A percentile compares a stretch with the other conserved stretches of the same genome.
phyloP scores from a whole-genome alignment of 371 early-diverging fungal species.

The Haplosporangium sp. region DNA sequence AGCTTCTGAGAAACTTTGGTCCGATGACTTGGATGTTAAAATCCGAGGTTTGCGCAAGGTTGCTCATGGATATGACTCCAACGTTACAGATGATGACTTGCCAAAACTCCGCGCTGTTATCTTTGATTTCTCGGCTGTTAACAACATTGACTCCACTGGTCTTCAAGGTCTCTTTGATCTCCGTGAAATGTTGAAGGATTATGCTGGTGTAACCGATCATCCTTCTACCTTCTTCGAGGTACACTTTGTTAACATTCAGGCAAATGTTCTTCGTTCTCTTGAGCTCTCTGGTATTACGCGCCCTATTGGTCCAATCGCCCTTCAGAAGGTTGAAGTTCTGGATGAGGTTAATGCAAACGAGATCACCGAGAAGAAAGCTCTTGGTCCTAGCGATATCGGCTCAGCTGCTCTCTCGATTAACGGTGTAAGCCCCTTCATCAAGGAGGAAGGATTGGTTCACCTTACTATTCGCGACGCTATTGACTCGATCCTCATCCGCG shows the following conservation, averaged over 20 bases:
- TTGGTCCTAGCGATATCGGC: slow-evolving; percentile 4
- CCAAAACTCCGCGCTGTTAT: slow-evolving; percentile 78
- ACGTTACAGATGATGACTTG: slow-evolving; percentile 48
- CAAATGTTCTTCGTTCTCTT: slow-evolving; percentile 42
- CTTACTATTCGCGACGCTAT: slow-evolving; percentile 49
- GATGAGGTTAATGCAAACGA: slow-evolving; percentile 13
- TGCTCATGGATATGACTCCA: slow-evolving; percentile 27
- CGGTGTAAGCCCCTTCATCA: slow-evolving; percentile 45
- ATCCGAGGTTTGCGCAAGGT: slow-evolving; percentile 40
- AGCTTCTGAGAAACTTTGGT: slow-evolving; percentile 39
- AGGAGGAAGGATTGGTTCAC: slow-evolving; percentile 53
- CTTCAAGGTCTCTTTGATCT: slow-evolving; percentile 77
- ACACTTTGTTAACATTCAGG: slow-evolving; percentile 54
- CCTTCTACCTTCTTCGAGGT: slow-evolving; percentile 48
- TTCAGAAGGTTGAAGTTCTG: slow-evolving; percentile 36
- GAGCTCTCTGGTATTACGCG: slow-evolving; percentile 60
- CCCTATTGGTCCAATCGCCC: slow-evolving; percentile 48
- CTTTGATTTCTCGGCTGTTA: slow-evolving; percentile 85
- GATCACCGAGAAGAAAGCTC: background rate
- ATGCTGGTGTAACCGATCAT: slow-evolving; percentile 57
- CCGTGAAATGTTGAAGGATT: slow-evolving; percentile 63
- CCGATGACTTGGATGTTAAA: slow-evolving; percentile 46
- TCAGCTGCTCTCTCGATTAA: slow-evolving; percentile 19
- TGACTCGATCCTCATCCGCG: slow-evolving; percentile 40
- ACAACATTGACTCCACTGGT: slow-evolving; percentile 84